phyloP scores from a whole-genome alignment of 116 monocot species.

The Trichopus zeylanicus region DNA sequence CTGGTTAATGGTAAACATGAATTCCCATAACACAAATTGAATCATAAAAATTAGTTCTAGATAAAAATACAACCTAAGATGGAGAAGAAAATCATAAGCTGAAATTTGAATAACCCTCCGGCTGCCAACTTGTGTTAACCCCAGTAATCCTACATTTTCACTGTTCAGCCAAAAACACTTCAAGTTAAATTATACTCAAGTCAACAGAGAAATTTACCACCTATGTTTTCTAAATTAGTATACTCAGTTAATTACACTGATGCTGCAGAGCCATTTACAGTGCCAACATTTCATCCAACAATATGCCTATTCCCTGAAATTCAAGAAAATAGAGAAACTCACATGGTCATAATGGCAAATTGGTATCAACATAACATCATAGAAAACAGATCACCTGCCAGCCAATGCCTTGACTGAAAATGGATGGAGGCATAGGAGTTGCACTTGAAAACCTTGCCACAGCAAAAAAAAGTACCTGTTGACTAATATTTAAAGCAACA shows the following conservation, averaged over 20 bases:
- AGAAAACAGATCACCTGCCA: constrained; percentile 72
- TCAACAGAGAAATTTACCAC: not conserved
- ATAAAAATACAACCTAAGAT: constrained; percentile 37
- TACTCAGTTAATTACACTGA: constrained; percentile 57
- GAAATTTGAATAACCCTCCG: constrained; percentile 61
- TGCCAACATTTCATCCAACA: constrained; percentile 82
- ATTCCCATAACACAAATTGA: not conserved
- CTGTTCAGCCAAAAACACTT: constrained; percentile 21
- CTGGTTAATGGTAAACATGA: constrained; percentile 23
- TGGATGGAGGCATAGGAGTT: constrained; percentile 73
- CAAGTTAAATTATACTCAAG: not conserved
- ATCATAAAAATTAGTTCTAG: not conserved
- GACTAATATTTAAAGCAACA: constrained; percentile 32
- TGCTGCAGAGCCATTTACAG: constrained; percentile 62
- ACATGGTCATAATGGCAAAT: not conserved
- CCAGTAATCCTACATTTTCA: constrained; percentile 80
- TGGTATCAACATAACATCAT: not conserved
- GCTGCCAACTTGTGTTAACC: constrained; percentile 71
- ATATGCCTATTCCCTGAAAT: constrained; percentile 64
- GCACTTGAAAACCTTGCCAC: constrained; percentile 68
- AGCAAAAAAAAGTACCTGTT: constrained; percentile 59
- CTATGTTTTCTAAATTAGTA: not conserved
- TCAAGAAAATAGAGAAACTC: not conserved
- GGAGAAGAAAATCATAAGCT: constrained; percentile 89
- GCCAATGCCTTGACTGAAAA: constrained; percentile 73